phyloP scores from a whole-genome alignment of 2,329 filamentous ascomycete species.

The Fusarium secorum region DNA sequence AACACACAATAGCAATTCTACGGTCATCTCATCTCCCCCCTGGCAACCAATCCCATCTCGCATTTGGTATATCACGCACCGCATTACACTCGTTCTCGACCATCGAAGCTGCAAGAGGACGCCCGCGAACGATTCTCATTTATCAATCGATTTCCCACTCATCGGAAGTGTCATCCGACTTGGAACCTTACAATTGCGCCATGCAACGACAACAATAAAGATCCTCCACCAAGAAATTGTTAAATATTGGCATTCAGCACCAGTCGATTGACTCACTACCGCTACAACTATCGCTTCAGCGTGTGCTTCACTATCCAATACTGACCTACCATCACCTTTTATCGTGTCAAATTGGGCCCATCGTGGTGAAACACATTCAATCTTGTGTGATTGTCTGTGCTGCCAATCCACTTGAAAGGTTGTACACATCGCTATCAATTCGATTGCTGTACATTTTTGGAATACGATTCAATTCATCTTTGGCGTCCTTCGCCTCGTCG shows the following conservation, averaged over 20 bases:
- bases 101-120: not conserved
- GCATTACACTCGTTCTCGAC: slow-evolving; percentile 17
- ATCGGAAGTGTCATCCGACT: not conserved
- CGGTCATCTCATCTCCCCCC: slow-evolving; percentile 29
- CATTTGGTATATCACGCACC: slow-evolving; percentile 21
- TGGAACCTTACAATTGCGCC: not conserved
- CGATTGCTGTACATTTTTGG: not conserved
- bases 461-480: not conserved
- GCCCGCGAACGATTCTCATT: slow-evolving; percentile 22
- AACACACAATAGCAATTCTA: slow-evolving; percentile 1
- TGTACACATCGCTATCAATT: slow-evolving; percentile 3
- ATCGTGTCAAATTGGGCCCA: slow-evolving; percentile 23
- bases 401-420: slow-evolving; percentile 10
- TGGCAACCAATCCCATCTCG: slow-evolving; percentile 27
- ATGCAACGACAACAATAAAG: slow-evolving; percentile 24
- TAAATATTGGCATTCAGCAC: slow-evolving; percentile 8
- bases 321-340: slow-evolving; percentile 17
- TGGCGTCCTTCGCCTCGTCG: slow-evolving; percentile 28
- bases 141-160: slow-evolving; percentile 3
- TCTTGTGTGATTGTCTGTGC: slow-evolving; percentile 26
- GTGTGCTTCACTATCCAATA: slow-evolving; percentile 13
- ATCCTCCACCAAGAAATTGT: not conserved
- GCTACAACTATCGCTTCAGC: slow-evolving; percentile 3
- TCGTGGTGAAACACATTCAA: slow-evolving; percentile 41
- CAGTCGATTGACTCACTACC: not conserved